These are phyloP conservation scores for Jaltomata sinuosa DNA, from an alignment of 257 asterid genomes.

Conservation along the genomic window DNA sequence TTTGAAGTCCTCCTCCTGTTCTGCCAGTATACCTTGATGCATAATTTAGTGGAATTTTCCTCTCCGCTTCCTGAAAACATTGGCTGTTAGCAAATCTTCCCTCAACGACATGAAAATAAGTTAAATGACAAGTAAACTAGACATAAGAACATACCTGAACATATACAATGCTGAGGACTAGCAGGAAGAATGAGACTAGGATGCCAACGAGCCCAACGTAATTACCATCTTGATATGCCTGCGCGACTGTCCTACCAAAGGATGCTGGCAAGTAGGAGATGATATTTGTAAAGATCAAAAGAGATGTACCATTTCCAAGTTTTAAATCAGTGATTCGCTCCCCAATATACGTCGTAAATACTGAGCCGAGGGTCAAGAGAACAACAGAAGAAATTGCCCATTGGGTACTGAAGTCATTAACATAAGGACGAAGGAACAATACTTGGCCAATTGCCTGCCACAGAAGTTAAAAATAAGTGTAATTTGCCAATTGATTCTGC, in stretches of 20 bases:
- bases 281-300: conserved; percentile 89
- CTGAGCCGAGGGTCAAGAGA: conserved; percentile 78
- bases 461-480: neutral
- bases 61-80: conserved; percentile 86
- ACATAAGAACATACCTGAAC: conserved; percentile 56
- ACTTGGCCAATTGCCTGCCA: conserved; percentile 97
- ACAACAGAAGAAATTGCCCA: conserved; percentile 81
- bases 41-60: conserved; percentile 90
- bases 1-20: conserved; percentile 66
- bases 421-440: conserved; percentile 83
- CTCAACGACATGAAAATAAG: neutral
- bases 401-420: conserved; percentile 74
- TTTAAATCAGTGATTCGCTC: conserved; percentile 83
- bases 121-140: neutral
- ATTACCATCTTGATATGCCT: conserved; percentile 83
- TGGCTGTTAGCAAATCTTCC: neutral
- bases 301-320: conserved; percentile 96
- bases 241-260: conserved; percentile 82
- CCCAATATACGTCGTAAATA: conserved; percentile 75
- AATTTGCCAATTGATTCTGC: neutral
- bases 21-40: conserved; percentile 72
- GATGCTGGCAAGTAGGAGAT: conserved; percentile 96
- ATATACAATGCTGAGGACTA: conserved; percentile 92
- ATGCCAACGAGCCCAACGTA: conserved; percentile 74
- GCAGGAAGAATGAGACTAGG: conserved; percentile 59